Base-by-base conservation (phyloP, 140 eudicot species). In the Stevia rebaudiana region DNA sequence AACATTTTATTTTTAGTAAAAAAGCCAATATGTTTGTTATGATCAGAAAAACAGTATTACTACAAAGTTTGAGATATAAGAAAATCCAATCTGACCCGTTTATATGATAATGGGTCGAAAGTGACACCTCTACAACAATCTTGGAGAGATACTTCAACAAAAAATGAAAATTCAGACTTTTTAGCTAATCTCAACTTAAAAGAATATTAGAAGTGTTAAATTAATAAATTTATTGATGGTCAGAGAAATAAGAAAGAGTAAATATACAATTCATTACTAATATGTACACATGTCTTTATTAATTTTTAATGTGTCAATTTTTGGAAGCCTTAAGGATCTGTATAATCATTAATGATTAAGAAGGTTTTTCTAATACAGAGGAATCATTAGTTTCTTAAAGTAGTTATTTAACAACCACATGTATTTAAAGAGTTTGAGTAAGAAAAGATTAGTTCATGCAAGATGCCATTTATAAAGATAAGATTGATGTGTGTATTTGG, bases 401-500 rank as follows among this genome's bases (percentile, higher is more conserved):
- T 49, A 46, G 11, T 52, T 44, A 28, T 54, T 54, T 44, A 24
- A 56, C 30, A 65, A 41, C 53, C 67, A 31, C 33, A 73, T 54
- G n/a, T n/a, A 61, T 42, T 63, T 54, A 40, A 52, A 59, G 35
- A 55, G n/a, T 44, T 44, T 12, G 31, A 40, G 55, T 74, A 67
- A 37, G 54, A 65, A 73, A 65, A 58, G 41, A 46, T 47, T 36
- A 57, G 31, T 39, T 44, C 66, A 72, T 70, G 64, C 13, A 35
- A 76, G 63, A 76, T 54, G 51, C 39, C 68, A 54, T 58, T 63
- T 76, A 63, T 31, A 63, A 62, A 41, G 76, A 76, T 71, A 70
- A 70, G 73, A 69, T 40, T 60, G 74, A 72, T 71, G 74, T 65
- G 54, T 59, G n/a, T 58, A 62, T 64, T 61, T 58, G 81, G 73